A percentile compares a stretch with the other conserved stretches of the same genome.
Conservation (phyloP, 1,139 yeast genomes). For the Yamadazyma dushanensis region DNA sequence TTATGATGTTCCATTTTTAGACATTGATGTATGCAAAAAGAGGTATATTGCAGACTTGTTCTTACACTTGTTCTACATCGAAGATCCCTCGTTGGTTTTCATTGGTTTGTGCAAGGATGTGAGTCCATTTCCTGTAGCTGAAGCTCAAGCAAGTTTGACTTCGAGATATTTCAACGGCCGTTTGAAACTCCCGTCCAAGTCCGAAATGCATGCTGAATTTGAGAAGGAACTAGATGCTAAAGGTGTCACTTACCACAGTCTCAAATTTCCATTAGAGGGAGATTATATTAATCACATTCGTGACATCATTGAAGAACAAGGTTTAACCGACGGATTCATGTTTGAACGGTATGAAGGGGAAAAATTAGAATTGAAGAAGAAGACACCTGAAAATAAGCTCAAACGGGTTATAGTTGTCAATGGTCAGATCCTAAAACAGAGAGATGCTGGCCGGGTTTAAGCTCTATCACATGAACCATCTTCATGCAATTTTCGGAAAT, state of each 20-base stretch:
- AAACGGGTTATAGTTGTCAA: slow-evolving; percentile 8
- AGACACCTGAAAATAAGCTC: slow-evolving; percentile 10
- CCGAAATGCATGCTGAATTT: slow-evolving; percentile 29
- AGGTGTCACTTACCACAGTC: slow-evolving; percentile 27
- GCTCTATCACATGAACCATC: too few relatives aligned
- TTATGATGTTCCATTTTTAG: slow-evolving; percentile 43
- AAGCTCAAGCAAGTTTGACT: slow-evolving; percentile 46
- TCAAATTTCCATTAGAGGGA: slow-evolving; percentile 30
- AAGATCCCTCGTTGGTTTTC: slow-evolving; percentile 45
- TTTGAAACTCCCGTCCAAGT: slow-evolving; percentile 30
- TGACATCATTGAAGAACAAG: slow-evolving; percentile 6
- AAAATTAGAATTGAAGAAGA: slow-evolving; percentile 8
- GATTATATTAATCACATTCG: slow-evolving; percentile 20
- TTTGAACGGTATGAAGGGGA: slow-evolving; percentile 15
- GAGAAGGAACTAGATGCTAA: slow-evolving; percentile 20
- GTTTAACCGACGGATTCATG: slow-evolving; percentile 7
- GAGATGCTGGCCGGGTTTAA: too few relatives aligned
- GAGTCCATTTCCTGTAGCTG: slow-evolving; percentile 50
- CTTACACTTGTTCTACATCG: slow-evolving; percentile 44
- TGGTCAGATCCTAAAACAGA: neutral
- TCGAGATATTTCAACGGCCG: slow-evolving; percentile 45
- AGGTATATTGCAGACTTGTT: slow-evolving; percentile 30
- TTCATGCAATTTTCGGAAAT: too few relatives aligned
- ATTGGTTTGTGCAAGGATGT: slow-evolving; percentile 40
- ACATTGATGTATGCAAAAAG: slow-evolving; percentile 14